phyloP scores from a whole-genome alignment of 2,329 filamentous ascomycete species.

The Cercospora zeae-maydis region DNA sequence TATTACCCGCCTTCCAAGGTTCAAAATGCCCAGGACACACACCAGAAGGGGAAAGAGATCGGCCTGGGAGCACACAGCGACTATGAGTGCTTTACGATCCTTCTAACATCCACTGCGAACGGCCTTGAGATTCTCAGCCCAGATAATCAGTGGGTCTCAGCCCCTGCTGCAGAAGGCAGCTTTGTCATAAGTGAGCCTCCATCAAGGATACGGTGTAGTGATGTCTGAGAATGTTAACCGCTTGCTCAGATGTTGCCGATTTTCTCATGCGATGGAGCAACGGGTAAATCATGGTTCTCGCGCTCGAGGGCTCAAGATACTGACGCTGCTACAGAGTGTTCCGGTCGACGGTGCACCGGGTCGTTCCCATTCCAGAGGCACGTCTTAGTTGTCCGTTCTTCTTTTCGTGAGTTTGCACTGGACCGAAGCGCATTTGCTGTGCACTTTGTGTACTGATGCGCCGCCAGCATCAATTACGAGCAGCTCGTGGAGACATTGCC shows the following conservation, averaged over 20 bases:
- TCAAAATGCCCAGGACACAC: conserved; percentile 19
- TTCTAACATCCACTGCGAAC: conserved; percentile 28
- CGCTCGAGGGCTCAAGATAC: background rate
- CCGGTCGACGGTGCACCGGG: conserved; percentile 46
- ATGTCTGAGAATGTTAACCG: conserved; percentile 13
- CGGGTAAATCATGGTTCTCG: conserved; percentile 22
- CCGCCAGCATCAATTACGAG: conserved; percentile 1
- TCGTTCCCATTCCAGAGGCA: conserved; percentile 40
- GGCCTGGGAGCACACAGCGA: conserved; percentile 40
- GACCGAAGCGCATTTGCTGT: background rate
- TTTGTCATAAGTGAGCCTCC: conserved; percentile 43
- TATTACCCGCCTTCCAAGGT: conserved; percentile 39
- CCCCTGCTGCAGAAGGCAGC: conserved; percentile 43
- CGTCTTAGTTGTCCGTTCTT: conserved; percentile 49
- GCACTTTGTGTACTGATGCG: background rate
- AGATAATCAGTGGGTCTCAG: conserved; percentile 44
- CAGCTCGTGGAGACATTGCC: conserved; percentile 31
- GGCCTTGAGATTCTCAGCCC: conserved; percentile 35
- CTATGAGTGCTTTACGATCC: conserved; percentile 34
- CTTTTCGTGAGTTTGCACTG: conserved; percentile 38
- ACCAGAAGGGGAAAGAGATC: conserved; percentile 32
- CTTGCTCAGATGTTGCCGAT: conserved; percentile 47
- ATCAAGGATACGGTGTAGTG: background rate
- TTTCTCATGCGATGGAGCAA: conserved; percentile 50
- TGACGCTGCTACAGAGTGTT: conserved; percentile 30